Conservation (phyloP, 805 yeast genomes). For the Candida insectorum region DNA sequence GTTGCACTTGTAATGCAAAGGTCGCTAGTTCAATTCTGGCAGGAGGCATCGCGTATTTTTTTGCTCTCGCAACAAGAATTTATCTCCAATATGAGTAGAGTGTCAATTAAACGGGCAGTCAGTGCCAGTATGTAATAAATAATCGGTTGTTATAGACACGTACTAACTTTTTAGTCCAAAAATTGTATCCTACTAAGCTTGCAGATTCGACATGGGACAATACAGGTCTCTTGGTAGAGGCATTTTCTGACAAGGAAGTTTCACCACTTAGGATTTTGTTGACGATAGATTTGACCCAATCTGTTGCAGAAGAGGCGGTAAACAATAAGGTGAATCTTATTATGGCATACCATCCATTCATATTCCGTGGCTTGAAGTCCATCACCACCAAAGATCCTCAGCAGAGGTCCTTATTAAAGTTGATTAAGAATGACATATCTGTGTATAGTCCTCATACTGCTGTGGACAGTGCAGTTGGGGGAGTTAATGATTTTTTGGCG, state of each 20-base stretch:
- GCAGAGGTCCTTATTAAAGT: constrained; percentile 67
- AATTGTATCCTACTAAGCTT: constrained; percentile 70
- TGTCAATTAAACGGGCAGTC: constrained; percentile 41
- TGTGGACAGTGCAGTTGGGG: constrained; percentile 87
- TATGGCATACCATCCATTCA: constrained; percentile 89
- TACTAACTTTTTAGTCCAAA: constrained; percentile 49
- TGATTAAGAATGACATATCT: constrained; percentile 74
- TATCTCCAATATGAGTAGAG: constrained; percentile 97
- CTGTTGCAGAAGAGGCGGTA: constrained; percentile 86
- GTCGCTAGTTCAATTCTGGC: constrained; percentile 94
- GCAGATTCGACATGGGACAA: constrained; percentile 96
- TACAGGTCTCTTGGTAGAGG: constrained; percentile 84
- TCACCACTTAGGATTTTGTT: constrained; percentile 41
- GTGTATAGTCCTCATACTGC: constrained; percentile 97
- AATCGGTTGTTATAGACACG: neutral
- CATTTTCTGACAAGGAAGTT: constrained; percentile 20
- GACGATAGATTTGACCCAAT: constrained; percentile 79
- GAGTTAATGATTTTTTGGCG: constrained; percentile 91
- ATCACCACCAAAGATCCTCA: constrained; percentile 69
- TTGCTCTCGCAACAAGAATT: constrained; percentile 18
- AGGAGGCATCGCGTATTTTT: constrained; percentile 50
- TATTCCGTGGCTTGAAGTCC: constrained; percentile 81
- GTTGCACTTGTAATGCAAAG: constrained; percentile 99
- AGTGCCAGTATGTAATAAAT: constrained; percentile 11
- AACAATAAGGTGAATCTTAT: constrained; percentile 50